Base-by-base conservation (phyloP, 495 filamentous ascomycete species). In the Talaromyces thailandensis region DNA sequence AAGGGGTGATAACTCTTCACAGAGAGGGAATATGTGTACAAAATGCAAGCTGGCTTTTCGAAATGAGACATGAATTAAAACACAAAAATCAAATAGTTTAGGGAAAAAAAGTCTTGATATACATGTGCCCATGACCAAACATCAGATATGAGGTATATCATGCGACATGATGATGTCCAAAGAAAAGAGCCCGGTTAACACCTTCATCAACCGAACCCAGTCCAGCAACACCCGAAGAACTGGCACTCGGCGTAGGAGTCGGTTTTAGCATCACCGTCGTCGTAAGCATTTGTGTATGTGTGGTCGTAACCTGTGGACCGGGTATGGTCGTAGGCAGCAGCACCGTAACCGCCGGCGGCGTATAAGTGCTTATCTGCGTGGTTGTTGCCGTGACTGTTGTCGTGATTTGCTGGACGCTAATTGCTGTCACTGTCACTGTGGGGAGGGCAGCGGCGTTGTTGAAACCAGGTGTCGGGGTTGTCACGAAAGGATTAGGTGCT, bases 361-460 rank as follows among this genome's bases (percentile, higher is more conserved):
- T 55, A 28, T 26, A 55, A 18, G 51, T 55, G 21, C 23, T 55
- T 26, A 25, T 18, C 18, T 40, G 35, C 14, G 35, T 40, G 14
- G 35, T 40, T 12, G 35, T 40, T 12, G 35, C 14, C 4, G 35
- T 40, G 11, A 48, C 43, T 21, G 43, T 55, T 23, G 26, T 28
- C 21, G 51, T 55, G 23, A 37, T 37, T 37, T 37, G 32, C 14
- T 40, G 14, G 35, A 40, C 35, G 14, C 35, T 40, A 16, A 40
- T 40, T 40, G 51, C 8, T 55, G 51, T 55, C 23, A 55, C 51
- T 55, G 51, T 55, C 51, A 55, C 51, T 23, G 51, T 55, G n/a
- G 51, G 51, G 11, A 26, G 7, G 12, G 12, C 51, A 0, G 12
- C 51, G 23, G 51, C 51, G 51, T 55, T 55, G 9, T 14, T 16